Evolutionary conservation across 148 eudicot species (phyloP).

Genomic region (Mesembryanthemum crystallinum): DNA sequence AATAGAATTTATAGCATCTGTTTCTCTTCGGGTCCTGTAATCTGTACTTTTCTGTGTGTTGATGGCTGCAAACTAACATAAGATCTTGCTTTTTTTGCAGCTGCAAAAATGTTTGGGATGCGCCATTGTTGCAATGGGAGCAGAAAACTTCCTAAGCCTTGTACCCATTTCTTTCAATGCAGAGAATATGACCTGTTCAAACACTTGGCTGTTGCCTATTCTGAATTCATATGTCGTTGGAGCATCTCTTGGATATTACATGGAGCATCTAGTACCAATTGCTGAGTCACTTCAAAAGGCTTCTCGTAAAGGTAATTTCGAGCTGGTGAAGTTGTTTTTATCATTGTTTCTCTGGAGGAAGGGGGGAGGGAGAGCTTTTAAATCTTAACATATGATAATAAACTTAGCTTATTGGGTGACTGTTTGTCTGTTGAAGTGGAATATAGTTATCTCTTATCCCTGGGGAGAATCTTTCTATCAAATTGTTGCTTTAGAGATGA

Average conservation of each 20-base stretch:
- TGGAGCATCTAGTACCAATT: slow-evolving; percentile 72
- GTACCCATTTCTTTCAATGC: slow-evolving; percentile 54
- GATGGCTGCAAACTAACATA: slow-evolving; percentile 10
- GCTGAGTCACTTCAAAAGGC: slow-evolving; percentile 57
- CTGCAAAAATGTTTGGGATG: slow-evolving; percentile 77
- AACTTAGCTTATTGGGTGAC: background rate
- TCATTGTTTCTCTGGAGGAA: background rate
- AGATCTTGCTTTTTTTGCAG: slow-evolving; percentile 41
- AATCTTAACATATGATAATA: background rate
- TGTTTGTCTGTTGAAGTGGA: background rate
- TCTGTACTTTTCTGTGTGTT: background rate
- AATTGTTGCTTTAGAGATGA: background rate
- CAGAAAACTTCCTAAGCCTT: slow-evolving; percentile 61
- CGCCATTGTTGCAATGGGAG: slow-evolving; percentile 80
- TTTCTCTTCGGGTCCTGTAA: background rate
- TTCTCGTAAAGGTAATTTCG: slow-evolving; percentile 58
- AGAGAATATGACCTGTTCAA: slow-evolving; percentile 58
- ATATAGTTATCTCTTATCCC: background rate
- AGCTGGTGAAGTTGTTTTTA: background rate
- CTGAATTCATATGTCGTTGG: slow-evolving; percentile 55
- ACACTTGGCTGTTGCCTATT: slow-evolving; percentile 76
- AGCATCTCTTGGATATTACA: slow-evolving; percentile 67
- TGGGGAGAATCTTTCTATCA: background rate
- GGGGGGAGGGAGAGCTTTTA: background rate
- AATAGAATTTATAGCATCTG: background rate